Conservation (phyloP, 108 stramenopile genomes). For the Chaetoceros tenuissimus region DNA sequence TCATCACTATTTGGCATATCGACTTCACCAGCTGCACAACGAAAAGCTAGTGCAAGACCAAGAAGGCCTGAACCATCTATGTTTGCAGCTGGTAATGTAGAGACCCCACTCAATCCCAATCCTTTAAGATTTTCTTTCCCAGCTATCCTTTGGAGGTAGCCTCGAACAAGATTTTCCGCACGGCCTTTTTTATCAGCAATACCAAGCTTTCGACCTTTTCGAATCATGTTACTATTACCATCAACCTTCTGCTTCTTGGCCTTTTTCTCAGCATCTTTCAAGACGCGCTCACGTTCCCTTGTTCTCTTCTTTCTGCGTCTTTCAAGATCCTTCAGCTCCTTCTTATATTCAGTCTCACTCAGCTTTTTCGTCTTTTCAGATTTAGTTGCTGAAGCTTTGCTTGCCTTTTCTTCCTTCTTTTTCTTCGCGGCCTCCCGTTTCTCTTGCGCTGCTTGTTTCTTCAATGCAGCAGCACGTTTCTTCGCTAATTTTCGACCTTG, state of each 20-base stretch:
- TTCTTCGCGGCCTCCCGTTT: slow-evolving; percentile 44
- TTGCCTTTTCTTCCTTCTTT: slow-evolving; percentile 14
- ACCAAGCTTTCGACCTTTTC: neutral
- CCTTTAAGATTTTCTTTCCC: slow-evolving; percentile 34
- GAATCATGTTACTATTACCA: slow-evolving; percentile 15
- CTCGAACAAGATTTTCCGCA: slow-evolving; percentile 61
- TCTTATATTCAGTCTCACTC: slow-evolving; percentile 39
- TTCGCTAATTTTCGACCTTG: slow-evolving; percentile 73
- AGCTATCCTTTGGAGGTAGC: slow-evolving; percentile 49
- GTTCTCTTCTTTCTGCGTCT: slow-evolving; percentile 54
- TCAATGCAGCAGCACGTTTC: slow-evolving; percentile 44
- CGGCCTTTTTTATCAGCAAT: slow-evolving; percentile 49
- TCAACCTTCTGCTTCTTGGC: slow-evolving; percentile 34
- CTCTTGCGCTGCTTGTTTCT: slow-evolving; percentile 63
- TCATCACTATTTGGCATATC: slow-evolving; percentile 47
- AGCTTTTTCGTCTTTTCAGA: neutral
- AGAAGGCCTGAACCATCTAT: slow-evolving; percentile 66
- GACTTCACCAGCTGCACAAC: slow-evolving; percentile 72
- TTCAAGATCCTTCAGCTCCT: slow-evolving; percentile 54
- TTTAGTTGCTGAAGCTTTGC: neutral
- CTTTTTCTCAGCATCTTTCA: slow-evolving; percentile 39
- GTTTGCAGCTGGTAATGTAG: slow-evolving; percentile 44
- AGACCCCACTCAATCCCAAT: slow-evolving; percentile 31
- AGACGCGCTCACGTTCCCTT: slow-evolving; percentile 57
- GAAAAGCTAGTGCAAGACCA: slow-evolving; percentile 82